These are phyloP conservation scores for Kwoniella dejecticola DNA, from an alignment of 768 basidiomycete species.

Conservation along the genomic window DNA sequence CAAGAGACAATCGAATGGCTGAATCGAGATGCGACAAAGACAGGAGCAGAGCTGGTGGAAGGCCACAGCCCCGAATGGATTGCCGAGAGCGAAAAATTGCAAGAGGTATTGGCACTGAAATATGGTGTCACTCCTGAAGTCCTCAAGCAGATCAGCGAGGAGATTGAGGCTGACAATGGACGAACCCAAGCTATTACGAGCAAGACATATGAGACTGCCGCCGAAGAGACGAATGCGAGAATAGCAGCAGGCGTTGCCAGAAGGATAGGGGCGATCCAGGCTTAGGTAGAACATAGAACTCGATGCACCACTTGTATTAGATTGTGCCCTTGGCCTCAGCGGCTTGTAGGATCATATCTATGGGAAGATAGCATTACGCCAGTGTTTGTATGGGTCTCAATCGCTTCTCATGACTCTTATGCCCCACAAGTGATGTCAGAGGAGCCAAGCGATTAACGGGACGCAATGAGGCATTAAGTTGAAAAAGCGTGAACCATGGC, in stretches of 20 bases:
- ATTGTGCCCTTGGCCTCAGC: too few relatives aligned
- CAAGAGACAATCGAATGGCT: constrained; percentile 35
- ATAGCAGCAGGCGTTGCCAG: constrained; percentile 2
- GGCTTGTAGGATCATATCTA: too few relatives aligned
- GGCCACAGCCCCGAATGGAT: constrained; percentile 23
- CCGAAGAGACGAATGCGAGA: constrained; percentile 10
- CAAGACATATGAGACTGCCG: constrained; percentile 4
- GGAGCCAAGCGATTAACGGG: too few relatives aligned
- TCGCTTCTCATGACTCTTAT: too few relatives aligned
- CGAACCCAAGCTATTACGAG: background rate
- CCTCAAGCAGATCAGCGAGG: constrained; percentile 5
- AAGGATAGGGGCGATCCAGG: background rate
- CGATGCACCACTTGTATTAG: too few relatives aligned
- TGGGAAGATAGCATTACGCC: background rate
- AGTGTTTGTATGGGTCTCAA: too few relatives aligned
- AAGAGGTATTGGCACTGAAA: constrained; percentile 13
- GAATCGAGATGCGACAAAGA: constrained; percentile 33
- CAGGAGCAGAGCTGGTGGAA: constrained; percentile 22
- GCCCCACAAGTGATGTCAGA: too few relatives aligned
- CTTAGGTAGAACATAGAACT: background rate
- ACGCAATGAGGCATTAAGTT: too few relatives aligned
- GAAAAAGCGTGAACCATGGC: too few relatives aligned
- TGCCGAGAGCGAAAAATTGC: constrained; percentile 16
- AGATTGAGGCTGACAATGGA: constrained; percentile 1
- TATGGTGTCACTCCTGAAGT: constrained; percentile 19